These are phyloP conservation scores for Boletus huronensis DNA, from an alignment of 768 basidiomycete species.

Conservation along the genomic window DNA sequence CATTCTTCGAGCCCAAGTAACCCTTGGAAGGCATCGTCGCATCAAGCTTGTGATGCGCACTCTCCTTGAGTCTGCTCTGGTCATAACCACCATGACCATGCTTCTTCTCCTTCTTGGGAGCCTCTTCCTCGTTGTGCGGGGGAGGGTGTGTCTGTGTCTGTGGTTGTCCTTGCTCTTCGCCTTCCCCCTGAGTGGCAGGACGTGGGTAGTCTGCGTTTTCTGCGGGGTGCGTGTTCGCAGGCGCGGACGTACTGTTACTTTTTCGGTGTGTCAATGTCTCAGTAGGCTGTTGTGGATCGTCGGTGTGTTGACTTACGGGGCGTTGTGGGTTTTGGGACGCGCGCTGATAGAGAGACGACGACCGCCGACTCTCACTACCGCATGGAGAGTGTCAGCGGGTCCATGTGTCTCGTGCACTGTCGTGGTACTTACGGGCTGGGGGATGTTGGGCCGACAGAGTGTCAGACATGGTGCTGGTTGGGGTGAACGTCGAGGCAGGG, in stretches of 20 bases:
- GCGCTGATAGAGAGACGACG: constrained; percentile 47
- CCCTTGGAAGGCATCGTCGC: constrained; percentile 49
- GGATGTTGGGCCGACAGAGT: constrained; percentile 36
- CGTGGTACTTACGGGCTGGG: constrained; percentile 44
- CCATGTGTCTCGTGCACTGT: background rate
- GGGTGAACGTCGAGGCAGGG: background rate
- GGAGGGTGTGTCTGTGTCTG: constrained; percentile 22
- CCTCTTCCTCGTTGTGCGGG: constrained; percentile 45
- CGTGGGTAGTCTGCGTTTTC: constrained; percentile 49
- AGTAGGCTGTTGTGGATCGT: background rate
- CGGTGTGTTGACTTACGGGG: constrained; percentile 25
- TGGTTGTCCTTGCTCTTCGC: constrained; percentile 24
- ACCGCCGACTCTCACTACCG: constrained; percentile 43
- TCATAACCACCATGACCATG: constrained; percentile 36
- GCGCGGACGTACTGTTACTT: background rate
- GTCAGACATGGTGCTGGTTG: constrained; percentile 29
- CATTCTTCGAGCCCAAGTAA: constrained; percentile 29
- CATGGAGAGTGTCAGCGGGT: too few species aligned
- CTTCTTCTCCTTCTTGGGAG: constrained; percentile 48
- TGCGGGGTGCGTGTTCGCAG: constrained; percentile 13
- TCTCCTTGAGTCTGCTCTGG: constrained; percentile 46
- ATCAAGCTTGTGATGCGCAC: constrained; percentile 45
- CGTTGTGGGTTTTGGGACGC: constrained; percentile 35
- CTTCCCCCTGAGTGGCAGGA: constrained; percentile 41
- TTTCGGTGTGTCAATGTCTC: background rate